Conservation (phyloP, 1,139 yeast species). For the Pichia sp. region DNA sequence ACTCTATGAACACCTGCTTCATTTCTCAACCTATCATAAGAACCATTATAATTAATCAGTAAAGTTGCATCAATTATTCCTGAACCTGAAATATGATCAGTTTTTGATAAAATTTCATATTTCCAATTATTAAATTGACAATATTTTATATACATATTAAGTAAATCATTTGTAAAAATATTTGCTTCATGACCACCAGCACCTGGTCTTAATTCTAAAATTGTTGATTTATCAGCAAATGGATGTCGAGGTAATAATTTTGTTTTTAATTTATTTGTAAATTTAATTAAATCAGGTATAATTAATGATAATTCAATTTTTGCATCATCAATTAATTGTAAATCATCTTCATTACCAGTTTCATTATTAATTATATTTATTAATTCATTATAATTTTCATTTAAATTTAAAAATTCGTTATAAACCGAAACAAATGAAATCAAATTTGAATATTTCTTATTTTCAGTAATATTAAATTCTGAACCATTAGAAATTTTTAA, state of each 20-base stretch:
- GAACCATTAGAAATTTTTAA: slow-evolving; percentile 40
- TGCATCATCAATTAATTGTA: slow-evolving; percentile 36
- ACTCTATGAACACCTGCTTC: slow-evolving; percentile 98
- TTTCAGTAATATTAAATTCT: slow-evolving; percentile 48
- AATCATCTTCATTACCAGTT: slow-evolving; percentile 31
- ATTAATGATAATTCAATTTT: slow-evolving; percentile 40
- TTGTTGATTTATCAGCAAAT: slow-evolving; percentile 70
- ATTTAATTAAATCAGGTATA: slow-evolving; percentile 34
- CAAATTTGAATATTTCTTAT: slow-evolving; percentile 51
- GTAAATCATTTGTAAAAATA: slow-evolving; percentile 72
- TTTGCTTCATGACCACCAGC: slow-evolving; percentile 96
- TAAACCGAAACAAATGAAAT: slow-evolving; percentile 49
- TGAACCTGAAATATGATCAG: slow-evolving; percentile 48
- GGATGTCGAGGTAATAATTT: slow-evolving; percentile 70
- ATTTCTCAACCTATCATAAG: slow-evolving; percentile 64
- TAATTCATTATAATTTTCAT: slow-evolving; percentile 27
- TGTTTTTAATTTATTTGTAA: slow-evolving; percentile 43
- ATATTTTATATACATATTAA: slow-evolving; percentile 74
- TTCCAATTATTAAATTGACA: slow-evolving; percentile 67
- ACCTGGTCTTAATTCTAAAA: slow-evolving; percentile 87
- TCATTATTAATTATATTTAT: slow-evolving; percentile 32
- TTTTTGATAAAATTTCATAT: slow-evolving; percentile 50
- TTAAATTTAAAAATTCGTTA: slow-evolving; percentile 35
- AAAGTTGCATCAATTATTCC: slow-evolving; percentile 77
- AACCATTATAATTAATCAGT: slow-evolving; percentile 66